Conservation (phyloP, 2,329 filamentous ascomycete genomes). For the Fusarium citri region DNA sequence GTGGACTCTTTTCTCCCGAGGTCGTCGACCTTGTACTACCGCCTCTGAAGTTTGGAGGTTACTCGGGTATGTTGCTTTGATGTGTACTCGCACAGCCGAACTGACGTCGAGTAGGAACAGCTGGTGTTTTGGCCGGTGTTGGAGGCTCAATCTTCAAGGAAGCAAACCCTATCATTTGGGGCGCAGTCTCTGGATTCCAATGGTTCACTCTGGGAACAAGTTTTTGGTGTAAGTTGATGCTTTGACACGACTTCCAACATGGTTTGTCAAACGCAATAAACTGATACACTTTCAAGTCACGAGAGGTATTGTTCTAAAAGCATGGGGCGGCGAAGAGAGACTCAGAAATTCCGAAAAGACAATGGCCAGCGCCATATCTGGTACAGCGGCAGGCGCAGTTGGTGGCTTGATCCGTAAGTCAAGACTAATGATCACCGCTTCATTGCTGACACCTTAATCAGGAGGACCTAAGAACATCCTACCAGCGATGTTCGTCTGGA, state of each 20-base stretch:
- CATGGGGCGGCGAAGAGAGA: slow-evolving; percentile 63
- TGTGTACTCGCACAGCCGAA: slow-evolving; percentile 6
- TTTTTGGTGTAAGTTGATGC: slow-evolving; percentile 73
- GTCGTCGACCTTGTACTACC: slow-evolving; percentile 60
- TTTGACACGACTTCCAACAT: background rate
- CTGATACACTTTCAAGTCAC: slow-evolving; percentile 56
- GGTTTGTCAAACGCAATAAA: background rate
- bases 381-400: slow-evolving; percentile 73
- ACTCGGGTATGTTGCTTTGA: slow-evolving; percentile 60
- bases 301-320: slow-evolving; percentile 59
- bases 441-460: slow-evolving; percentile 45
- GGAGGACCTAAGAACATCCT: slow-evolving; percentile 66
- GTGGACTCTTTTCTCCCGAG: slow-evolving; percentile 57
- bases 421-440: background rate
- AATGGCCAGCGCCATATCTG: slow-evolving; percentile 76
- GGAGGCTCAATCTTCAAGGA: slow-evolving; percentile 78
- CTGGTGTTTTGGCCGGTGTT: slow-evolving; percentile 73
- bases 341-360: slow-evolving; percentile 69
- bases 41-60: slow-evolving; percentile 69
- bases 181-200: slow-evolving; percentile 78
- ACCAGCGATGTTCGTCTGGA: slow-evolving; percentile 63
- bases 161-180: slow-evolving; percentile 75
- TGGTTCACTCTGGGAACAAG: slow-evolving; percentile 83
- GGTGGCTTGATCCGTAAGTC: slow-evolving; percentile 66
- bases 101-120: slow-evolving; percentile 60